phyloP scores from a whole-genome alignment of 2,329 filamentous ascomycete species.

The Camillea tinctor region DNA sequence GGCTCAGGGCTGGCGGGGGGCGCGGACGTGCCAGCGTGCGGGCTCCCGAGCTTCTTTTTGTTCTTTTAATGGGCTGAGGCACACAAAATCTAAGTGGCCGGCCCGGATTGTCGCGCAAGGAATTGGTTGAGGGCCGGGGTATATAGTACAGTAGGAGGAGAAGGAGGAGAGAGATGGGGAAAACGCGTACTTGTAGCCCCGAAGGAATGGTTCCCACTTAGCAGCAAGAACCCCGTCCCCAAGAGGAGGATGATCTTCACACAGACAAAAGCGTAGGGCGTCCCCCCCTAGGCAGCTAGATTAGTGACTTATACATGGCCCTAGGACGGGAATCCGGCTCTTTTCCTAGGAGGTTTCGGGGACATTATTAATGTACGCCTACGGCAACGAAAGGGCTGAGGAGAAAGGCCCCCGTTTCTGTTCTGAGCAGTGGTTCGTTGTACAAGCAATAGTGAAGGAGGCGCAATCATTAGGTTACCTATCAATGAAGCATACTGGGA shows the following conservation, averaged over 20 bases:
- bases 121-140: not conserved
- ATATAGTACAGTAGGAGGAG: no score
- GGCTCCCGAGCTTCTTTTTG: no score
- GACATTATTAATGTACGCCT: not conserved
- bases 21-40: no score
- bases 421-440: not conserved
- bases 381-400: not conserved
- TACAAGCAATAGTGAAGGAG: no score
- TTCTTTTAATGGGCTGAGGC: not conserved
- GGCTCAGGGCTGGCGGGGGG: no score
- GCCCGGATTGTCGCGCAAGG: not conserved
- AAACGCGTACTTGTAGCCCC: not conserved
- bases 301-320: not conserved
- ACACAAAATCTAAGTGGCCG: not conserved
- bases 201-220: not conserved
- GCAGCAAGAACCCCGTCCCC: not conserved
- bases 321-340: not conserved
- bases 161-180: no score
- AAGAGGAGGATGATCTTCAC: not conserved
- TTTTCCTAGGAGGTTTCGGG: not conserved
- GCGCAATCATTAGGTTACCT: no score
- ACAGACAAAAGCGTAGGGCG: not conserved
- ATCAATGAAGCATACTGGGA: no score
- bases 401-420: not conserved
- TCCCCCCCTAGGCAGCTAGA: no score